Percentiles rank a stretch among this genome's conserved stretches.
These are phyloP conservation scores for Halenospora varia DNA, from an alignment of 495 filamentous ascomycete species.

Conservation along the genomic window DNA sequence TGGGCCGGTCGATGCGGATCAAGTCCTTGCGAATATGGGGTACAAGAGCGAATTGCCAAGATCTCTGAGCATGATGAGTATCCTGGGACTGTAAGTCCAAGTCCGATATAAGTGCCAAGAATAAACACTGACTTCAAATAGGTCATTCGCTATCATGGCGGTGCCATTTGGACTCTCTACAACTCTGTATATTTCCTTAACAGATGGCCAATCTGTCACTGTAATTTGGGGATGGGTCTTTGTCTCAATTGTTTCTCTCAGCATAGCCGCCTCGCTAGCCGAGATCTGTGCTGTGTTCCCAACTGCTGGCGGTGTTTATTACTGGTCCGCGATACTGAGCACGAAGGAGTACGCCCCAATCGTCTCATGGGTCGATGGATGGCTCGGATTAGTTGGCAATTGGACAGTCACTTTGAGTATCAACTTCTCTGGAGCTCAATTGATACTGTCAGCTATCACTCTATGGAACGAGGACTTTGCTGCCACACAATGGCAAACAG, in stretches of 20 bases:
- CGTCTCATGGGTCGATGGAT: conserved; percentile 42
- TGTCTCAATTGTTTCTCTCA: conserved; percentile 36
- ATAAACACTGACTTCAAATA: conserved; percentile 7
- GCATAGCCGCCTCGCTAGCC: conserved; percentile 39
- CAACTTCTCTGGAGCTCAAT: conserved; percentile 51
- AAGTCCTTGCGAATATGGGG: conserved; percentile 58
- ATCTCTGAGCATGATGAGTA: conserved; percentile 60
- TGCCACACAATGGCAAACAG: conserved; percentile 57
- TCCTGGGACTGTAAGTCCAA: conserved; percentile 51
- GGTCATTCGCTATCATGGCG: conserved; percentile 33
- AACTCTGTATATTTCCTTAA: conserved; percentile 61
- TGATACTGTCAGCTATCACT: conserved; percentile 58
- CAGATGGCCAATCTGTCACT: conserved; percentile 56
- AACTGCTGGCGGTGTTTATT: conserved; percentile 45
- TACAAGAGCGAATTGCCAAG: conserved; percentile 62
- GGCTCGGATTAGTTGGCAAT: conserved; percentile 48
- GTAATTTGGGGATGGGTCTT: conserved; percentile 44
- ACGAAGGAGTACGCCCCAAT: conserved; percentile 41
- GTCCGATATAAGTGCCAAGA: conserved; percentile 1
- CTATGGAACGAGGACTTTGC: conserved; percentile 60
- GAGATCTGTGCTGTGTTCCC: conserved; percentile 44
- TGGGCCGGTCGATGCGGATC: conserved; percentile 33
- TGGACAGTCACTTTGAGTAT: conserved; percentile 48
- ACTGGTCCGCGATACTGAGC: conserved; percentile 44
- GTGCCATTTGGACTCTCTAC: conserved; percentile 40